These are phyloP conservation scores for Colletotrichum cordylinicola DNA, from an alignment of 2,329 filamentous ascomycete species.

Conservation along the genomic window DNA sequence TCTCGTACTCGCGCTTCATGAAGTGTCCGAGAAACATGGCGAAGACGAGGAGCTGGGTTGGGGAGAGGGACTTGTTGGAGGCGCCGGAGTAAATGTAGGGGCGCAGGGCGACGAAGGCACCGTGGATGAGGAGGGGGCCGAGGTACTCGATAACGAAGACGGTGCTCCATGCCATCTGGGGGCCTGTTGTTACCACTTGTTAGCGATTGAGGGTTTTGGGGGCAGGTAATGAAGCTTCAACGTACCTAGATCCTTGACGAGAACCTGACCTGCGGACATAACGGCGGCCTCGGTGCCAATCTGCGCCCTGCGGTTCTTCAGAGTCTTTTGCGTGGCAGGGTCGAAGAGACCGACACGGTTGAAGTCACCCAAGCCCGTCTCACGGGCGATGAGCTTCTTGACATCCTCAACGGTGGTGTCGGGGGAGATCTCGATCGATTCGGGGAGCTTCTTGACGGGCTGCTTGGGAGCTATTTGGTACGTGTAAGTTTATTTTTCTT, in stretches of 20 bases:
- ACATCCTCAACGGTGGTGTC: conserved; percentile 65
- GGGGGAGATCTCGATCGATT: conserved; percentile 51
- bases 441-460: conserved; percentile 60
- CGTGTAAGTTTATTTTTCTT: background rate
- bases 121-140: conserved; percentile 89
- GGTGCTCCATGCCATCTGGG: conserved; percentile 89
- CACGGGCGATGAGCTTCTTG: conserved; percentile 60
- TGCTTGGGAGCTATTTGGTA: conserved; percentile 47
- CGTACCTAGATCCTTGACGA: conserved; percentile 93
- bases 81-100: conserved; percentile 61
- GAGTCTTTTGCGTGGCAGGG: conserved; percentile 63
- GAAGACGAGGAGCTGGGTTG: conserved; percentile 77
- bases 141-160: conserved; percentile 97
- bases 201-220: background rate
- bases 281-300: conserved; percentile 56
- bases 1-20: conserved; percentile 93
- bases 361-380: conserved; percentile 57
- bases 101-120: conserved; percentile 73
- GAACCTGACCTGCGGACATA: conserved; percentile 61
- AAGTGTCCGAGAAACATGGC: conserved; percentile 83
- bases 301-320: conserved; percentile 66
- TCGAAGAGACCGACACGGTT: conserved; percentile 70
- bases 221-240: background rate
- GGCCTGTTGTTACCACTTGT: conserved; percentile 56
- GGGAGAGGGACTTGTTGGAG: conserved; percentile 56